These are phyloP conservation scores for Euryodendron excelsum DNA, from an alignment of 148 eudicot genomes.

Conservation along the genomic window DNA sequence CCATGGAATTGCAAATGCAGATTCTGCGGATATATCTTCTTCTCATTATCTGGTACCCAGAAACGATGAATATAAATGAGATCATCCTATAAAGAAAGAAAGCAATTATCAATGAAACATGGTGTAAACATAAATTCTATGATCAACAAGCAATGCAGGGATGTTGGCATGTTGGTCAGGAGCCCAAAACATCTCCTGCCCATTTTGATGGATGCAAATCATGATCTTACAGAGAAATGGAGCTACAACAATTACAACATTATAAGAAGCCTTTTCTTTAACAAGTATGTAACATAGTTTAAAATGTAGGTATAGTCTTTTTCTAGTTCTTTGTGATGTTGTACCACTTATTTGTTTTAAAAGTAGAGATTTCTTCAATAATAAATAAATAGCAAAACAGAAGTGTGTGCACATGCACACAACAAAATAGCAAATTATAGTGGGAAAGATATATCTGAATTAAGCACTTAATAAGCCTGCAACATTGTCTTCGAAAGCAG, in stretches of 20 bases:
- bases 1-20: conserved; percentile 95
- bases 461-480: background rate
- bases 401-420: background rate
- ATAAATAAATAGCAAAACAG: background rate
- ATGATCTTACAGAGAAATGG: background rate
- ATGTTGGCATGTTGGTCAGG: background rate
- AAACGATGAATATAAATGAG: conserved; percentile 61
- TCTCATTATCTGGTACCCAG: conserved; percentile 41
- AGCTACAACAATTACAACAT: background rate
- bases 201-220: background rate
- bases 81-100: conserved; percentile 60
- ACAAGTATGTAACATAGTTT: background rate
- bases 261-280: background rate
- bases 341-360: background rate
- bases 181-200: background rate
- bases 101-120: background rate
- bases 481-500: background rate
- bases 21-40: conserved; percentile 59
- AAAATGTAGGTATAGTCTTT: background rate
- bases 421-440: background rate
- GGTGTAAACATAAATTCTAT: conserved; percentile 3
- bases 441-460: background rate
- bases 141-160: background rate
- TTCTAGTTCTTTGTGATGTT: background rate
- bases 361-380: background rate